Conservation (phyloP, 441 rosid species). For the Erodium trifolium region DNA sequence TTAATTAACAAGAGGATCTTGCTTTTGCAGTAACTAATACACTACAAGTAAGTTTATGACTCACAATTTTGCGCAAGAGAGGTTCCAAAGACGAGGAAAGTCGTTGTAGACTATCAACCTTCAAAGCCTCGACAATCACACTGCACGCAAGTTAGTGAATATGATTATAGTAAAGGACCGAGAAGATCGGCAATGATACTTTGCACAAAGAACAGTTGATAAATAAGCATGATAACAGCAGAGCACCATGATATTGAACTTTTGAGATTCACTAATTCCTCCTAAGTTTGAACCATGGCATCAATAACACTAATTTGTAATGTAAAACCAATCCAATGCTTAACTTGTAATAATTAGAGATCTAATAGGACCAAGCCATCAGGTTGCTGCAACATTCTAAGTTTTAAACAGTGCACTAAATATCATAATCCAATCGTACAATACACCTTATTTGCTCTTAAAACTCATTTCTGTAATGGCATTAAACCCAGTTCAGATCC, state of each 20-base stretch:
- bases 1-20: conserved; percentile 1
- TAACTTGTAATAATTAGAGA: background rate
- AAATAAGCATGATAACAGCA: background rate
- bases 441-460: too few species aligned
- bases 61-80: conserved; percentile 94
- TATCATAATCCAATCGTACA: background rate
- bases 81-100: conserved; percentile 98
- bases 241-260: background rate
- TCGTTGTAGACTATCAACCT: conserved; percentile 92
- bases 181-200: background rate
- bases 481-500: conserved; percentile 13
- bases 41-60: conserved; percentile 15
- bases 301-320: background rate
- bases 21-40: too few species aligned
- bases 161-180: background rate
- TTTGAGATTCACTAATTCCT: background rate
- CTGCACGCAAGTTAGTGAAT: conserved; percentile 33
- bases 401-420: background rate
- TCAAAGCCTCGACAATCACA: conserved; percentile 94
- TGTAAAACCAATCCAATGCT: background rate
- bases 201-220: background rate
- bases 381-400: background rate
- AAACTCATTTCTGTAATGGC: background rate
- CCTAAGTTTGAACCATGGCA: background rate
- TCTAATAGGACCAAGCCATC: background rate